Evolutionary conservation across 2,329 filamentous ascomycete species (phyloP), one percentile per base, ranked within the genome.

Genomic region (Sarocladium oryzae): DNA sequence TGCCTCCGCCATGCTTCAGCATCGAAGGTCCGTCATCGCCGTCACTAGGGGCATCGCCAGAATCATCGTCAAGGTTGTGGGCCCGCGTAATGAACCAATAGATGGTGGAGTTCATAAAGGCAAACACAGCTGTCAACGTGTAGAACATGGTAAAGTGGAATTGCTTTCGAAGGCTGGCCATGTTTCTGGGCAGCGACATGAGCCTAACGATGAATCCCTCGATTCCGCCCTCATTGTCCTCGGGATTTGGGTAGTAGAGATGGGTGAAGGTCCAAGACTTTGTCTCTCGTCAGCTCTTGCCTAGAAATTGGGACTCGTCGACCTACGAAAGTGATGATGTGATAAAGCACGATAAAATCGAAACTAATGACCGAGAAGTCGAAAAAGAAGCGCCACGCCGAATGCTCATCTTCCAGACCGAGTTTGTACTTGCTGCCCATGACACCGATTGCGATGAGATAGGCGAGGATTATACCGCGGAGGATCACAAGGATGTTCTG

Each of bases 211-310:
- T 54, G 32, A 55, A 61, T 20, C 64, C 63, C 56, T 69, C 70
- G 57, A 65, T 62, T 8, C 61, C 60, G 30, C 60, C 68, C 54
- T 63, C 66, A 30, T 64, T 58, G 0, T 69, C 61, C 16, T 73
- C 67, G 8, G 65, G 57, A 9, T 70, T 65, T 1, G 75, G 74
- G 49, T 70, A 71, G 58, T 76, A 71, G 24, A 77, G 64, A 56
- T 79, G 76, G 45, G 75, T 75, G 48, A 72, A 74, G 0, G 74
- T 77, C 76, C 76, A 79, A 24, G 63, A 64, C 75, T 78, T 51
- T 45, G 11, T 5, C 6, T 23, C 7, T 32, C 3, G 26, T 48
- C 43, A 48, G 28, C 26, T 10, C 32, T 10, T 21, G 24, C 33
- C 18, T 38, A 20, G 5, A 20, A 18, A 28, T 7, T 26, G 3